Base-by-base conservation (phyloP, 1,284 basidiomycete genomes). In the Cryptococcus sp. region DNA sequence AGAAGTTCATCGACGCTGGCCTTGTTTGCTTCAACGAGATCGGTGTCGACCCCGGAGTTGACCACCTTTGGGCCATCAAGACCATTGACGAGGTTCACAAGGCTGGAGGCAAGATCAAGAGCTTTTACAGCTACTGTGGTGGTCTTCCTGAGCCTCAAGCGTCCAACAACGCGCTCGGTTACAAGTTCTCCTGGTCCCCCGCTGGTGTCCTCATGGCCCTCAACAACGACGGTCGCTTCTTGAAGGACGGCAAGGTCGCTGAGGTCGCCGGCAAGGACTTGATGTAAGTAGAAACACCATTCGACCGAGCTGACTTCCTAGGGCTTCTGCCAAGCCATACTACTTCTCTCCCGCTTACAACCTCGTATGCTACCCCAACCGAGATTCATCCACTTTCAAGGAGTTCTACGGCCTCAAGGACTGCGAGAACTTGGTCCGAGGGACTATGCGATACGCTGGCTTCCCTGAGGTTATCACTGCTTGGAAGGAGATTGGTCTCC, bases 131-230 rank as follows among this genome's bases (percentile, higher is more conserved):
- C 1, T 98, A 93, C 86, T 99, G 96, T 70, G 93, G 95, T 78
- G 96, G 95, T 59, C 58, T 57, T n/a, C 46, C 45, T 23, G 8
- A 92, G 70, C 87, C 25, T 8, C 22, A 63, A 61, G 75, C 88
- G 68, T 87, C 92, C 16, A 87, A 88, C 74, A 99, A 98, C 82
- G 94, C 96, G 8, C 88, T 99, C 60, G 95, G 96, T 29, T 99
- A 98, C 87, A 98, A 98, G 80, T 98, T 99, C 83, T 96, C 93
- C 39, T 99, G 96, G 96, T 96, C 93, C 2, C 92, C 93, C 29
- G 89, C 93, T 48, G 96, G 95, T 59, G 93, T 96, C 48, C 87
- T 99, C 52, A 88, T 98, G 68, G 95, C 95, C 6, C 85, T 97
- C 57, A 86, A 95, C 69, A 99, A 98, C 83, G 84, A 85, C 48